phyloP scores from a whole-genome alignment of 1,284 basidiomycete genomes.

The Pholiota adiposa region DNA sequence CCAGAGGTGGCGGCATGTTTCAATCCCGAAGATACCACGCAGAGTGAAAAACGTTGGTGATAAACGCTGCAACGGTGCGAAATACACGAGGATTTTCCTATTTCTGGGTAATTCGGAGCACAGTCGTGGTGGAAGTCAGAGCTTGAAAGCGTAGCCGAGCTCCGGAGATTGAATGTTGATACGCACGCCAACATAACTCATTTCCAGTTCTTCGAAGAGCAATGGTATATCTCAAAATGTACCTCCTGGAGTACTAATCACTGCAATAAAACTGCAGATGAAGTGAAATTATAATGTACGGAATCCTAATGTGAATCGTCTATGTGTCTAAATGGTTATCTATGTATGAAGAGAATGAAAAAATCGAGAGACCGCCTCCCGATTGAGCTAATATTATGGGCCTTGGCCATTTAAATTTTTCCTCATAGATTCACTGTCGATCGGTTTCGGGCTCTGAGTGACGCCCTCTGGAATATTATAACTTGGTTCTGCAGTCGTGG shows the following conservation, averaged over 20 bases:
- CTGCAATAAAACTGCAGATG: no score
- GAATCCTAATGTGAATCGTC: no score
- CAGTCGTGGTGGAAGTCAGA: slow-evolving; percentile 5
- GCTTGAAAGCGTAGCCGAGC: background rate
- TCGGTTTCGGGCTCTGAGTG: background rate
- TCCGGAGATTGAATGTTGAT: background rate
- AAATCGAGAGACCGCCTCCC: background rate
- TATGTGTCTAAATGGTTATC: background rate
- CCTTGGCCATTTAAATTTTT: background rate
- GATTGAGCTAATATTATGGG: background rate
- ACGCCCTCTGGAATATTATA: background rate
- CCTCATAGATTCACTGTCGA: background rate
- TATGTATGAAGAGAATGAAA: background rate
- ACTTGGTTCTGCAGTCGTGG: slow-evolving; percentile 2
- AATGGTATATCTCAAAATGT: no score
- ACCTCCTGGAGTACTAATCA: no score
- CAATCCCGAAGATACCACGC: slow-evolving; percentile 8
- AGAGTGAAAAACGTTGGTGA: slow-evolving; percentile 6
- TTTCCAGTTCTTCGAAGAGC: no score
- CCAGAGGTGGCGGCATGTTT: background rate
- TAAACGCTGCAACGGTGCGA: slow-evolving; percentile 5
- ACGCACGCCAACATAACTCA: no score
- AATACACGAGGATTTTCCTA: slow-evolving; percentile 2
- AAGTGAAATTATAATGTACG: no score
- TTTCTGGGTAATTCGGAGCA: background rate